Evolutionary conservation across 768 basidiomycete genomes (phyloP).

Genomic region (Lentinula lateritia): DNA sequence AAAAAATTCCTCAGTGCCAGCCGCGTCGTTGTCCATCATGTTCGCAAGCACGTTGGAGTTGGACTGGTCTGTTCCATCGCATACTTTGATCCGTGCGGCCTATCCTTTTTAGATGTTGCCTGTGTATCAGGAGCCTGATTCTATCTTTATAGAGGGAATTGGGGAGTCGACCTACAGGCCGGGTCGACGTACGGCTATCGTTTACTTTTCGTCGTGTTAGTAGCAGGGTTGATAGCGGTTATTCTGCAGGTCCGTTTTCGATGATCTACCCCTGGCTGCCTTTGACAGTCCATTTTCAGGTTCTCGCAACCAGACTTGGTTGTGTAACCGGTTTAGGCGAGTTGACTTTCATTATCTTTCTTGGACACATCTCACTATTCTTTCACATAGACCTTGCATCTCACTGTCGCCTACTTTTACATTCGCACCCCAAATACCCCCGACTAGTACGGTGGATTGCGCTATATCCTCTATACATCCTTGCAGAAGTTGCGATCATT

Average conservation of each 20-base stretch:
- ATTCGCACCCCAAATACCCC: constrained; percentile 58
- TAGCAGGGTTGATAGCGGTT: constrained; percentile 79
- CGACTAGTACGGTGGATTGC: constrained; percentile 51
- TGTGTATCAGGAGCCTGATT: background rate
- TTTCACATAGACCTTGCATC: constrained; percentile 32
- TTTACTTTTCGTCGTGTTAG: constrained; percentile 78
- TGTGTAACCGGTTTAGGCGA: constrained; percentile 76
- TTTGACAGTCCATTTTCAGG: constrained; percentile 29
- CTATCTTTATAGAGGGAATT: constrained; percentile 54
- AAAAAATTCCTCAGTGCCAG: background rate
- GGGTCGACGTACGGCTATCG: constrained; percentile 83
- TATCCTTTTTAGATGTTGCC: background rate
- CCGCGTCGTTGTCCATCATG: constrained; percentile 37
- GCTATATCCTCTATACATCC: constrained; percentile 59
- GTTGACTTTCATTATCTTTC: constrained; percentile 15
- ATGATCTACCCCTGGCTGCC: background rate
- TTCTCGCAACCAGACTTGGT: constrained; percentile 76
- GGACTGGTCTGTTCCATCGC: constrained; percentile 87
- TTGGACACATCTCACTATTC: background rate
- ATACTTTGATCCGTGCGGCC: constrained; percentile 78
- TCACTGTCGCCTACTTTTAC: constrained; percentile 58
- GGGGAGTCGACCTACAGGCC: constrained; percentile 87
- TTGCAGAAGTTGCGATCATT: constrained; percentile 69
- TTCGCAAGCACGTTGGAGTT: constrained; percentile 66
- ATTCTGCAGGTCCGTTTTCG: constrained; percentile 61